Base-by-base conservation (phyloP, 192 early-diverging fungal species). In the Podila horticola region DNA sequence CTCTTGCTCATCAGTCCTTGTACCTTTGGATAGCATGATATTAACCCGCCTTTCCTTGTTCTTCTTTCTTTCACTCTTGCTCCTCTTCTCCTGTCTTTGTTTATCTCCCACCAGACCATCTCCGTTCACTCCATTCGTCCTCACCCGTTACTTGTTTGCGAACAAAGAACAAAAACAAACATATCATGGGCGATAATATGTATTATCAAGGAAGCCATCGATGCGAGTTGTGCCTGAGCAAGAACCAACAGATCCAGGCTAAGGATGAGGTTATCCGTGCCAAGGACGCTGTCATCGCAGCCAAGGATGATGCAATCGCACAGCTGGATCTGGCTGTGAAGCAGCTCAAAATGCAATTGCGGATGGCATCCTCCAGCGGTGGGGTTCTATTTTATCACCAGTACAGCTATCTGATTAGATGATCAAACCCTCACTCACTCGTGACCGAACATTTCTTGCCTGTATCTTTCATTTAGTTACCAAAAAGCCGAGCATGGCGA, bases 231-330 rank as follows among this genome's bases (percentile, higher is more conserved):
- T 77, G 69, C 31, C 55, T 64, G 57, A 71, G 67, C 49, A 70
- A 70, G 38, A 61, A 70, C 48, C 67, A 76, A 26, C 67, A 70
- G 31, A 70, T 76, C 45, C 33, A 60, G 22, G 67, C 58, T 9
- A 77, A 71, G 24, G 75, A 77, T 29, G 69, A 77, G 17, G 74
- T 71, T 15, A 76, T 76, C 28, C 67, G 68, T 20, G 74, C 74
- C 66, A 75, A 75, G 11, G 74, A 75, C 10, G 67, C 66, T 2
- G 61, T 69, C 30, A 75, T 75, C 45, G 74, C 74, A 10, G 74
- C 74, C 34, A 77, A 77, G 59, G 64, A 77, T 58, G 65, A 74
- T 41, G 58, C 68, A 3, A 69, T 71, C 31, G 66, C 69, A 10
- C 75, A 77, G 31, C 65, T 71, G 50, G 64, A 77, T 17, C 64